Conservation (phyloP, 2,329 filamentous ascomycete species). For the Diaporthe citrichinensis region DNA sequence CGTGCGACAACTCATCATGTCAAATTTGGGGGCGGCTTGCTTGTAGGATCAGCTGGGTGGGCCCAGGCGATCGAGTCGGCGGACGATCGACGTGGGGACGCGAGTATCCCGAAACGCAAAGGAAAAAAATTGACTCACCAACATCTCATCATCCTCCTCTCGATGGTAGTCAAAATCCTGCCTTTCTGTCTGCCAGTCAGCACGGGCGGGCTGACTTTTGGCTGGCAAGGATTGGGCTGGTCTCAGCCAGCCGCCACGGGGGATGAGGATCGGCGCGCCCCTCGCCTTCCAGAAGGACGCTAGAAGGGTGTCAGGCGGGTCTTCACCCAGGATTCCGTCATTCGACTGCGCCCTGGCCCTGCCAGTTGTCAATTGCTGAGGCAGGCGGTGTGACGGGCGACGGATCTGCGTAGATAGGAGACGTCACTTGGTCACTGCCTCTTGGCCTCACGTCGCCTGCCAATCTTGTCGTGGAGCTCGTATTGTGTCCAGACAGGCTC, state of each 20-base stretch:
- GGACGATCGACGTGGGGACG: neutral
- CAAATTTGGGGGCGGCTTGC: slow-evolving; percentile 15
- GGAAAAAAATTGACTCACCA: neutral
- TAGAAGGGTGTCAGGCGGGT: slow-evolving; percentile 3
- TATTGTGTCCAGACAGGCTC: neutral
- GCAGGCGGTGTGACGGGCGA: neutral
- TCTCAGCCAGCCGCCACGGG: neutral
- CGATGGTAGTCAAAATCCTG: neutral
- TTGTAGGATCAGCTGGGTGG: neutral
- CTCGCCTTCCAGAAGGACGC: slow-evolving; percentile 20
- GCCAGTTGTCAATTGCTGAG: neutral
- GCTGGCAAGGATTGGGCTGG: neutral
- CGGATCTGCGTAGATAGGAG: neutral
- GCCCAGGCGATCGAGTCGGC: neutral
- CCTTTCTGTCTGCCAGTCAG: neutral
- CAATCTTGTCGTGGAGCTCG: slow-evolving; percentile 9
- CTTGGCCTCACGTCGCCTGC: neutral
- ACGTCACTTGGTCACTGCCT: neutral
- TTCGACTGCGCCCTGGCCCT: neutral
- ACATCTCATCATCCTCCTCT: neutral
- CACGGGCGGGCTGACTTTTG: neutral
- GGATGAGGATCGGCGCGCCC: slow-evolving; percentile 2
- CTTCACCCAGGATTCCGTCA: neutral
- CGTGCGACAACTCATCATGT: neutral
- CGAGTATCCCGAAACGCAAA: neutral